Evolutionary conservation across 176 grass and related monocot genomes (phyloP).

Genomic region (Dendrocalamus sinicus): DNA sequence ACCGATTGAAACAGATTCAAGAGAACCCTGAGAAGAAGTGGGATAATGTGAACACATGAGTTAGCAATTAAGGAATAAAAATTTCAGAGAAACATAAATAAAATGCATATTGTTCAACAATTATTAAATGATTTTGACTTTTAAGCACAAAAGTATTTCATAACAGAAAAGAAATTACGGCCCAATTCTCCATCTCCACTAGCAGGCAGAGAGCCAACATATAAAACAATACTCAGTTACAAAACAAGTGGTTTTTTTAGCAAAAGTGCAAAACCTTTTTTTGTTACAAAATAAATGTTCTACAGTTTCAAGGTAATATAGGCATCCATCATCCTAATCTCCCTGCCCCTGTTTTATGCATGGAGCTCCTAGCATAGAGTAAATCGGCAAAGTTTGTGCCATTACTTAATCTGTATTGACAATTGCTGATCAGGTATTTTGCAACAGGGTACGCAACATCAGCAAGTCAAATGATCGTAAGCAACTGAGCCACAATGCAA

Average conservation of each 20-base stretch:
- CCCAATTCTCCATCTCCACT: not conserved
- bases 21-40: constrained; percentile 66
- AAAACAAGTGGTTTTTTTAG: not conserved
- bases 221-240: not conserved
- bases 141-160: constrained; percentile 26
- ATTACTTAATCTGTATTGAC: not conserved
- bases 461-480: constrained; percentile 11
- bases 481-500: not conserved
- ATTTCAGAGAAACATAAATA: constrained; percentile 23
- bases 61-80: constrained; percentile 21
- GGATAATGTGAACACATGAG: constrained; percentile 17
- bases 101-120: constrained; percentile 27
- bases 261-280: not conserved
- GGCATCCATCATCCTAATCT: not conserved
- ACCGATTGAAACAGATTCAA: constrained; percentile 88
- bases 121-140: constrained; percentile 15
- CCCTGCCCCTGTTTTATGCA: not conserved
- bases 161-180: constrained; percentile 28
- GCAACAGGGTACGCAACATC: constrained; percentile 11
- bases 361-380: not conserved
- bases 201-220: not conserved
- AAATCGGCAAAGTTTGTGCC: not conserved
- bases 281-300: not conserved
- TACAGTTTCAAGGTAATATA: constrained; percentile 31
- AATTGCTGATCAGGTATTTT: constrained; percentile 7